Conservation (phyloP, 2,329 filamentous ascomycete species). For the Colletotrichum brevisporum region DNA sequence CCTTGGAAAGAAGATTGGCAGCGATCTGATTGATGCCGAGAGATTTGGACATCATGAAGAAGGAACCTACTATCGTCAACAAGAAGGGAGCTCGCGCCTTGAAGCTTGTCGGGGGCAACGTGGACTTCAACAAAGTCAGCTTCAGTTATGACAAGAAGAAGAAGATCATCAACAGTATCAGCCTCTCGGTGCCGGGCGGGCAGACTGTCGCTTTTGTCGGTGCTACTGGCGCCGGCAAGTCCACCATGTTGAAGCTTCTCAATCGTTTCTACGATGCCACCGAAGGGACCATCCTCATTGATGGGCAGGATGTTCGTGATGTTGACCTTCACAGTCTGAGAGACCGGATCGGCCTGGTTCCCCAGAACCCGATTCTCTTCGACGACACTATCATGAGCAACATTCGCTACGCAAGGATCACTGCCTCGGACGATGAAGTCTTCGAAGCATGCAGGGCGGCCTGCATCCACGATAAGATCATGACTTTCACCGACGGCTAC, state of each 20-base stretch:
- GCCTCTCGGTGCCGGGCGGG: conserved; percentile 64
- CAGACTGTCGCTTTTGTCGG: conserved; percentile 73
- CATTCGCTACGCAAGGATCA: conserved; percentile 68
- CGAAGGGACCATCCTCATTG: conserved; percentile 66
- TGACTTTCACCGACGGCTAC: conserved; percentile 67
- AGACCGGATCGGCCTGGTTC: conserved; percentile 68
- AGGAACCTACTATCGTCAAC: conserved; percentile 68
- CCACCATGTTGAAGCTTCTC: conserved; percentile 70
- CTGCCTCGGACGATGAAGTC: conserved; percentile 69
- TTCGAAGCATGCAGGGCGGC: conserved; percentile 68
- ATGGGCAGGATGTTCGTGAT: conserved; percentile 70
- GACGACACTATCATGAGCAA: conserved; percentile 73
- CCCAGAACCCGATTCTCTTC: conserved; percentile 69
- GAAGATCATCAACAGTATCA: conserved; percentile 68
- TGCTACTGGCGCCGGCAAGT: conserved; percentile 72
- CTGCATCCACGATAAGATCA: conserved; percentile 71
- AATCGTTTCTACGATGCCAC: conserved; percentile 72
- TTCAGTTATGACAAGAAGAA: conserved; percentile 74
- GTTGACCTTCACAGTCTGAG: conserved; percentile 67
- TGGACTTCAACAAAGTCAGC: conserved; percentile 68
- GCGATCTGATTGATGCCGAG: conserved; percentile 71
- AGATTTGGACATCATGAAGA: conserved; percentile 72
- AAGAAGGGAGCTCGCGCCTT: conserved; percentile 65
- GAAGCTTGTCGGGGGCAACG: conserved; percentile 65
- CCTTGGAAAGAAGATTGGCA: conserved; percentile 69